Evolutionary conservation across 192 early-diverging fungal genomes (phyloP).

Genomic region (Funneliformis geosporum): DNA sequence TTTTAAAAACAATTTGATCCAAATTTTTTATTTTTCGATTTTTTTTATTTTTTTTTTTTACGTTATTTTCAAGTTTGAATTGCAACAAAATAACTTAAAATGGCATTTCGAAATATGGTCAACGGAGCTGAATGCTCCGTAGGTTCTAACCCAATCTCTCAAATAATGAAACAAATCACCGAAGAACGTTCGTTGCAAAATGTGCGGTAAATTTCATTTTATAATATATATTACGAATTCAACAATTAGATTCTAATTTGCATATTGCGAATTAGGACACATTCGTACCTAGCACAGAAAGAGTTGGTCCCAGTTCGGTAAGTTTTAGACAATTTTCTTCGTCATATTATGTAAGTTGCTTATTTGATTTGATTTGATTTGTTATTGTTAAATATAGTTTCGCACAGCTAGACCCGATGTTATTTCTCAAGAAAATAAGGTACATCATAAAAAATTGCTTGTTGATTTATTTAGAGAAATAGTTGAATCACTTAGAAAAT

Average conservation of each 20-base stretch:
- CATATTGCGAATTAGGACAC: background rate
- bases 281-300: background rate
- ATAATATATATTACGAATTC: background rate
- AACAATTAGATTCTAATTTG: background rate
- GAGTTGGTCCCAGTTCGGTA: constrained; percentile 6
- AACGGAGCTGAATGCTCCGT: constrained; percentile 71
- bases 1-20: too few relatives aligned
- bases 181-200: constrained; percentile 76
- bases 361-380: too few relatives aligned
- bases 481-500: background rate
- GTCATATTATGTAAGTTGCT: background rate
- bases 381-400: constrained; percentile 21
- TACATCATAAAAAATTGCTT: background rate
- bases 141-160: constrained; percentile 70
- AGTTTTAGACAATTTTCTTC: background rate
- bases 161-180: constrained; percentile 81
- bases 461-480: background rate
- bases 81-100: background rate
- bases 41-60: too few relatives aligned
- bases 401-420: constrained; percentile 11
- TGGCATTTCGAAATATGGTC: constrained; percentile 43
- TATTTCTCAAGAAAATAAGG: background rate
- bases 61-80: background rate
- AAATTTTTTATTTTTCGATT: too few relatives aligned
- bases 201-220: constrained; percentile 42